Conservation (phyloP, 176 grass and related monocot genomes). For the Puya raimondii region DNA sequence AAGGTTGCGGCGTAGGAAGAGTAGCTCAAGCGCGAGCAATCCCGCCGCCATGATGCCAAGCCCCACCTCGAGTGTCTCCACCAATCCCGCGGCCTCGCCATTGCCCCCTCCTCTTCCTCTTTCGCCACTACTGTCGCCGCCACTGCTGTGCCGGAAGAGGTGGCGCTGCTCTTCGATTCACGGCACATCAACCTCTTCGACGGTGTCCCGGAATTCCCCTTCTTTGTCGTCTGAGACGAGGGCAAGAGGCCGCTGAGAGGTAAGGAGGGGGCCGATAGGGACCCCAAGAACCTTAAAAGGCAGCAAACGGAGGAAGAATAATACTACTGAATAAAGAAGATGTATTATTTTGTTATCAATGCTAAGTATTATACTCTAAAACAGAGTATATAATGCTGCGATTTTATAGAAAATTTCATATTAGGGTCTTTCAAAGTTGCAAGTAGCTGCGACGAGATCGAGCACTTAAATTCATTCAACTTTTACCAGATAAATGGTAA, state of each 20-base stretch:
- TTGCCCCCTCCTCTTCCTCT: neutral
- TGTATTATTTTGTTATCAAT: too few relatives aligned
- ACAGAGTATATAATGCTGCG: too few relatives aligned
- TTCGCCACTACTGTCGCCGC: neutral
- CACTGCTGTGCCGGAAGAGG: constrained; percentile 7
- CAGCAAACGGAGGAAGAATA: constrained; percentile 51
- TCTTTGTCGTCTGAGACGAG: constrained; percentile 31
- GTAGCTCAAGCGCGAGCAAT: constrained; percentile 66
- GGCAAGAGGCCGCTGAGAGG: constrained; percentile 33
- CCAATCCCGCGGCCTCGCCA: constrained; percentile 36
- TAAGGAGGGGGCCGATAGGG: constrained; percentile 20
- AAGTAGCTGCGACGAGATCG: too few relatives aligned
- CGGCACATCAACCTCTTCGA: constrained; percentile 74
- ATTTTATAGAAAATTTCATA: too few relatives aligned
- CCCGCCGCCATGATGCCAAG: constrained; percentile 54
- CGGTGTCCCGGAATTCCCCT: constrained; percentile 37
- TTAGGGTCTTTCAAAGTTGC: too few relatives aligned
- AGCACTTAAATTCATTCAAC: too few relatives aligned
- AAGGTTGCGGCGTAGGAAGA: constrained; percentile 75
- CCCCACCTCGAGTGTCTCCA: constrained; percentile 54
- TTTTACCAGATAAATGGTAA: too few relatives aligned
- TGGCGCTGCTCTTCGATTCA: neutral
- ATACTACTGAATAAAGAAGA: too few relatives aligned
- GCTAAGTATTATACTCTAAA: too few relatives aligned
- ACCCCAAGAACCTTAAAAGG: constrained; percentile 26